Evolutionary conservation across 2,329 filamentous ascomycete species (phyloP).

Genomic region (Neocatenulostroma microsporum): DNA sequence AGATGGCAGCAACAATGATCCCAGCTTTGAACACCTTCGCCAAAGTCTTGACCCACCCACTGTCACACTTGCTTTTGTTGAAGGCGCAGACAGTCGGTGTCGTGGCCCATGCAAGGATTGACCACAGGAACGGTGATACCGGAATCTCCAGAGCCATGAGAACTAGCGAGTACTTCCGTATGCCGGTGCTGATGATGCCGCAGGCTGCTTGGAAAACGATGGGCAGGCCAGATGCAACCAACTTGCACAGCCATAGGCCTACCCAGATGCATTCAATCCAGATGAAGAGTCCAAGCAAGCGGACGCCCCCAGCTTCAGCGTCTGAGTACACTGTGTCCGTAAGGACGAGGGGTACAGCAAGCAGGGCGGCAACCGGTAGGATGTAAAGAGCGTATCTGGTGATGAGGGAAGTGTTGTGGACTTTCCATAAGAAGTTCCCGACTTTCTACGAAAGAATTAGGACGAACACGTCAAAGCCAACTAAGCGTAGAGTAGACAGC

Average conservation of each 20-base stretch:
- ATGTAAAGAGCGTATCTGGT: conserved; percentile 63
- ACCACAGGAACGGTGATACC: conserved; percentile 62
- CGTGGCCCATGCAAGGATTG: conserved; percentile 54
- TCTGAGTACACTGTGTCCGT: conserved; percentile 24
- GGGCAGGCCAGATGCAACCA: conserved; percentile 55
- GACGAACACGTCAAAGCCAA: no score
- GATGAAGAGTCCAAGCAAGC: conserved; percentile 55
- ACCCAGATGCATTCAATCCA: conserved; percentile 65
- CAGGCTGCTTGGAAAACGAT: conserved; percentile 59
- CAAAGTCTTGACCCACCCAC: conserved; percentile 43
- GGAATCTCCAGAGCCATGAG: conserved; percentile 58
- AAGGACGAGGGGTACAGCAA: conserved; percentile 54
- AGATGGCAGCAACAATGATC: conserved; percentile 56
- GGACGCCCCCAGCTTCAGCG: conserved; percentile 26
- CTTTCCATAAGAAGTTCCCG: conserved; percentile 57
- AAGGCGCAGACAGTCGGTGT: conserved; percentile 40
- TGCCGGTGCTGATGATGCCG: conserved; percentile 61
- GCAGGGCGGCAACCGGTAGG: conserved; percentile 53
- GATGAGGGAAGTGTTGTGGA: conserved; percentile 56
- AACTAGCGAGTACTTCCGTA: conserved; percentile 62
- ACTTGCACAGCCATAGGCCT: conserved; percentile 59
- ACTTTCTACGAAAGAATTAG: no score
- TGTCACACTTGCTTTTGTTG: conserved; percentile 8
- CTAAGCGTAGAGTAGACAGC: no score
- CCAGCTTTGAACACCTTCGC: conserved; percentile 52